phyloP scores from a whole-genome alignment of 208 protist species.

The Wallacemonas sp. region DNA sequence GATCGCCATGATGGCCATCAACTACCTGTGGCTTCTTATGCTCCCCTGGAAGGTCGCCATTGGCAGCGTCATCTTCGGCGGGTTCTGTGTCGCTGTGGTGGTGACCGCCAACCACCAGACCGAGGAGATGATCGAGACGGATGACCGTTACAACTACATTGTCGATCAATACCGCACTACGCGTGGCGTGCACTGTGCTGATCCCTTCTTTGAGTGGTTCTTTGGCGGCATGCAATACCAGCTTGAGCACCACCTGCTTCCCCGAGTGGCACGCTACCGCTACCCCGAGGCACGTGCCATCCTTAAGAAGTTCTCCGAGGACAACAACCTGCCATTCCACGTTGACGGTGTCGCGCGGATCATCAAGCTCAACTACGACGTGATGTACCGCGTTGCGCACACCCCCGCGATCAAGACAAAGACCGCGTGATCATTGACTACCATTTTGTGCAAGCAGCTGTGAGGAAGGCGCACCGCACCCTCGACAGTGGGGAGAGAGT shows the following conservation, averaged over 20 bases:
- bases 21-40: conserved; percentile 67
- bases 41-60: conserved; percentile 66
- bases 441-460: too few species aligned
- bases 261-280: conserved; percentile 64
- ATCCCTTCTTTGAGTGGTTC: conserved; percentile 79
- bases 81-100: conserved; percentile 70
- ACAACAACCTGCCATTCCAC: conserved; percentile 70
- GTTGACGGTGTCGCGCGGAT: conserved; percentile 61
- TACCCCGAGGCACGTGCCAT: conserved; percentile 58
- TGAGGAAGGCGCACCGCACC: neutral
- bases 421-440: neutral
- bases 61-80: conserved; percentile 65
- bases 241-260: conserved; percentile 84
- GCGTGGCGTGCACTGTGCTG: conserved; percentile 63
- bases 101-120: conserved; percentile 82
- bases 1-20: conserved; percentile 48
- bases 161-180: conserved; percentile 74
- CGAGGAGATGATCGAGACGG: conserved; percentile 72
- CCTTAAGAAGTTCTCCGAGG: conserved; percentile 74
- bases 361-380: conserved; percentile 66
- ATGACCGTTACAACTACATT: conserved; percentile 77
- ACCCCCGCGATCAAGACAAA: conserved; percentile 14
- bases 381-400: conserved; percentile 38
- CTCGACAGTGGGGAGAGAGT: too few species aligned
- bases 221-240: conserved; percentile 88